Percentiles rank a stretch among this genome's conserved stretches.
Evolutionary conservation across 331 rosid species (phyloP).

Genomic region (Quercus lobata): DNA sequence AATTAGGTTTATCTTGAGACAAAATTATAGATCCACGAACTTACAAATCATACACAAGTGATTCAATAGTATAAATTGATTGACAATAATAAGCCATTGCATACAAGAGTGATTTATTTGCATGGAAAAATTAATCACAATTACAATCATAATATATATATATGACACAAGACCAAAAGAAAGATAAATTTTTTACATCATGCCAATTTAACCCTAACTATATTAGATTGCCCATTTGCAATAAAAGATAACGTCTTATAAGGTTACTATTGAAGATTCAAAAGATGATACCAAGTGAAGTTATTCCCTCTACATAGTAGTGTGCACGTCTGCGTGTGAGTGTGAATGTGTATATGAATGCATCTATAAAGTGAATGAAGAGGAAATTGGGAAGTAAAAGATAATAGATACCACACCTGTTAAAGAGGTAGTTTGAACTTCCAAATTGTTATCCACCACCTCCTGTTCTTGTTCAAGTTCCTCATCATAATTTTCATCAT

Average conservation of each 20-base stretch:
- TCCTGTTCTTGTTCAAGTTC: slow-evolving; percentile 69
- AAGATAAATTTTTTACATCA: no score
- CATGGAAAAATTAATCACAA: no score
- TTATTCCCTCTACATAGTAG: background rate
- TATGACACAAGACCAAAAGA: no score
- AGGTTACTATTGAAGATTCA: background rate
- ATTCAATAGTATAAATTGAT: no score
- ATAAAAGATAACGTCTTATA: background rate
- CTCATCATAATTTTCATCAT: slow-evolving; percentile 89
- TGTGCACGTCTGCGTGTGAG: background rate
- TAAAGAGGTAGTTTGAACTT: slow-evolving; percentile 37
- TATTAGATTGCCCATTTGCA: no score
- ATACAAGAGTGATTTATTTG: no score
- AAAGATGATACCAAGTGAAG: background rate
- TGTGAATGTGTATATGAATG: background rate
- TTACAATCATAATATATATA: no score
- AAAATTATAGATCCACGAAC: no score
- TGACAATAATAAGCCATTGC: no score
- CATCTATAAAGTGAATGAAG: background rate
- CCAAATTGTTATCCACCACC: slow-evolving; percentile 32
- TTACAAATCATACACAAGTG: no score
- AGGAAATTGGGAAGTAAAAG: background rate
- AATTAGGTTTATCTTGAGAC: no score
- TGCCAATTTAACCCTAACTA: no score
- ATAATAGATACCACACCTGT: slow-evolving; percentile 32